Conservation (phyloP, 1,139 yeast genomes). For the Nakaseomyces bracarensis region DNA sequence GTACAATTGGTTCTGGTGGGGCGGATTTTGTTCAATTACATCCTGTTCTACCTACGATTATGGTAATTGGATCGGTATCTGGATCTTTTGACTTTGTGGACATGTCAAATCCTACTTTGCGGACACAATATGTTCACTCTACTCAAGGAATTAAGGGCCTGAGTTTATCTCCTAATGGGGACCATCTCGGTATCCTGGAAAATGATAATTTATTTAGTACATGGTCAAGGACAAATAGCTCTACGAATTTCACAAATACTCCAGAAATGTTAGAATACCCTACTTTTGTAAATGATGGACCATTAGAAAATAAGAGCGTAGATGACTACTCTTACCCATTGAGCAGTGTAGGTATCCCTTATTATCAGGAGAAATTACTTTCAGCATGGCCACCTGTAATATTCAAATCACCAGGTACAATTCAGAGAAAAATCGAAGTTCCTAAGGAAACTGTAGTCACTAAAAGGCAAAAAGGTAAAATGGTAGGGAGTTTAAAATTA, state of each 20-base stretch:
- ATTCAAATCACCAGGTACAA: conserved; percentile 46
- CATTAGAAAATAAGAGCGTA: conserved; percentile 19
- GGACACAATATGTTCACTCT: conserved; percentile 53
- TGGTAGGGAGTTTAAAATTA: conserved; percentile 17
- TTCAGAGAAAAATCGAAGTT: conserved; percentile 35
- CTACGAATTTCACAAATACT: conserved; percentile 34
- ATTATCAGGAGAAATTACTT: conserved; percentile 65
- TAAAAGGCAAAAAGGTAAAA: conserved; percentile 13
- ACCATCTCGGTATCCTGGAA: conserved; percentile 63
- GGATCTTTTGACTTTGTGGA: conserved; percentile 88
- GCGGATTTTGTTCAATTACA: conserved; percentile 79
- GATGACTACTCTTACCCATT: conserved; percentile 49
- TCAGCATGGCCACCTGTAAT: conserved; percentile 70
- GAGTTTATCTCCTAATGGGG: conserved; percentile 74
- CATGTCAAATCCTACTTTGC: conserved; percentile 60
- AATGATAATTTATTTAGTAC: conserved; percentile 55
- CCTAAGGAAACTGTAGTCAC: conserved; percentile 7
- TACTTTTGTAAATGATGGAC: conserved; percentile 29
- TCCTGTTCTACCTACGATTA: conserved; percentile 76
- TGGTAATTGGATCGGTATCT: conserved; percentile 60
- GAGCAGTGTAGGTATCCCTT: conserved; percentile 76
- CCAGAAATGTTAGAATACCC: conserved; percentile 34
- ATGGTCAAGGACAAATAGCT: conserved; percentile 43
- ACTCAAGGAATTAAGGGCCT: conserved; percentile 47
- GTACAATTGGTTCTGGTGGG: conserved; percentile 53